These are phyloP conservation scores for Trichocladium uniseriatum DNA, from an alignment of 495 filamentous ascomycete genomes.

Conservation along the genomic window DNA sequence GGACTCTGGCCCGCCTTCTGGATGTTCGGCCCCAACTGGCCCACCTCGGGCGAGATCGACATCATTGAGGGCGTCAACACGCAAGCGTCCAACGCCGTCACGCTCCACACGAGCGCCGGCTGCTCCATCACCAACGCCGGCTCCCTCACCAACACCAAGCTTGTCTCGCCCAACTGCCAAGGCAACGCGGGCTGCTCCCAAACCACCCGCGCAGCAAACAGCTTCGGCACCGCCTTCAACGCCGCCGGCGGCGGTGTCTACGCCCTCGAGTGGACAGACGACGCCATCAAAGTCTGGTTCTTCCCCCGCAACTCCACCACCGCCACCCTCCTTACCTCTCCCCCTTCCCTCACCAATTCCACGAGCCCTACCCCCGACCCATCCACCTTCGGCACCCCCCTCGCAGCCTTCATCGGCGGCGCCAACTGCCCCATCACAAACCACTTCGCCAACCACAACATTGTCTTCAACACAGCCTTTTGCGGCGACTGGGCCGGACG, in stretches of 20 bases:
- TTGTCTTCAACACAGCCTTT: constrained; percentile 77
- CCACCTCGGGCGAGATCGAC: constrained; percentile 74
- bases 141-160: constrained; percentile 39
- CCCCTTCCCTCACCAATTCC: neutral
- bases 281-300: constrained; percentile 66
- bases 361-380: constrained; percentile 45
- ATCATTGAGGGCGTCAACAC: constrained; percentile 82
- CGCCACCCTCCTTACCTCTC: constrained; percentile 32
- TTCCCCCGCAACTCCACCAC: constrained; percentile 52
- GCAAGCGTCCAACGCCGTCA: constrained; percentile 54
- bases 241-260: constrained; percentile 63
- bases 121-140: constrained; percentile 47
- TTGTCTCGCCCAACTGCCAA: constrained; percentile 38
- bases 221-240: constrained; percentile 68
- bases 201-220: constrained; percentile 37
- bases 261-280: constrained; percentile 62
- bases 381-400: constrained; percentile 54
- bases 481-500: constrained; percentile 85
- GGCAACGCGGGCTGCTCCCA: constrained; percentile 42
- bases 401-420: no score
- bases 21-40: constrained; percentile 71
- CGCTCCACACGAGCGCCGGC: constrained; percentile 63
- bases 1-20: constrained; percentile 58
- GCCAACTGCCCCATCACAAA: constrained; percentile 56
- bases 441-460: constrained; percentile 61